phyloP scores from a whole-genome alignment of 176 grass and related monocot genomes.

The Zizania latifolia region DNA sequence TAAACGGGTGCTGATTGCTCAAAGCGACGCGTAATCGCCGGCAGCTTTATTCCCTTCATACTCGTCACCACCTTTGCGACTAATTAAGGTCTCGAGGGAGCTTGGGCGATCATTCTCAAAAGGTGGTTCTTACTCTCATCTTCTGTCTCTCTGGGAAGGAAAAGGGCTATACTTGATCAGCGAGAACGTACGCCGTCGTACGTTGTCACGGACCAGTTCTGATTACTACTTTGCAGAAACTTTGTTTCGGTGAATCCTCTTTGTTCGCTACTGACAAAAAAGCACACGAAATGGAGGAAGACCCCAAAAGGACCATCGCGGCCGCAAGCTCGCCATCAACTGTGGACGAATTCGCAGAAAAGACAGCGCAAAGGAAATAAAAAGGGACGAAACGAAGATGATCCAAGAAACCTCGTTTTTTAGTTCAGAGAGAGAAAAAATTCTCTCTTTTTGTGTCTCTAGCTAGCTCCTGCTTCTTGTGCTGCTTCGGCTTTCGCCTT shows the following conservation, averaged over 20 bases:
- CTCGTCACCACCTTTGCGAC: conserved; percentile 30
- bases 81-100: not conserved
- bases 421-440: not conserved
- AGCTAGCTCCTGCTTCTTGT: not conserved
- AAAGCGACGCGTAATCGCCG: conserved; percentile 39
- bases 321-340: not conserved
- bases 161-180: conserved; percentile 5
- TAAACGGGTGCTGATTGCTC: not conserved
- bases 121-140: conserved; percentile 8
- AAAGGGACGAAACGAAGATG: not conserved
- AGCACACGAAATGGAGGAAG: not conserved
- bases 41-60: conserved; percentile 45
- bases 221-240: not conserved
- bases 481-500: not conserved
- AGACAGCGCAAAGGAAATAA: conserved; percentile 18
- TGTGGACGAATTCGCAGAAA: conserved; percentile 8
- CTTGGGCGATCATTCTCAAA: conserved; percentile 3
- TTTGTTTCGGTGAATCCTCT: not conserved
- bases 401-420: not conserved
- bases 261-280: not conserved
- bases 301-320: not conserved
- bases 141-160: not conserved
- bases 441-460: conserved; percentile 3
- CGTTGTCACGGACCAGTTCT: not conserved
- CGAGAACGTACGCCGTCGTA: not conserved